phyloP scores from a whole-genome alignment of 345 rosid species.

The Schrenkiella parvula region DNA sequence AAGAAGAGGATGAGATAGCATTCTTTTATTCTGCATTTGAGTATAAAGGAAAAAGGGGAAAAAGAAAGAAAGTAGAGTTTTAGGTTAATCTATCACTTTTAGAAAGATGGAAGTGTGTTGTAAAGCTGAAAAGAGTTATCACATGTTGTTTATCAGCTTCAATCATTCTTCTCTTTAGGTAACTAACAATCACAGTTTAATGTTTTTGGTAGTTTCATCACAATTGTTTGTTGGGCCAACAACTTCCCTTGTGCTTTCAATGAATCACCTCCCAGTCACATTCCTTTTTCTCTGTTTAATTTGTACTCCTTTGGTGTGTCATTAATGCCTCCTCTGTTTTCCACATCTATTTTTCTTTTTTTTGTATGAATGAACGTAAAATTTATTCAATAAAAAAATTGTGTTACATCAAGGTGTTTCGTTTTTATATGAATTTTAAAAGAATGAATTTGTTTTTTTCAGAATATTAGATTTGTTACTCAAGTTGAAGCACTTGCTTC shows the following conservation, averaged over 20 bases:
- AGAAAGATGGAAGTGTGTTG: constrained; percentile 38
- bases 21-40: constrained; percentile 11
- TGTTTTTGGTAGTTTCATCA: neutral
- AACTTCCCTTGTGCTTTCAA: constrained; percentile 28
- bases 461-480: too few relatives aligned
- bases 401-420: too few relatives aligned
- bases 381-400: too few relatives aligned
- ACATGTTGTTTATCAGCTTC: constrained; percentile 43
- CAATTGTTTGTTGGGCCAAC: constrained; percentile 29
- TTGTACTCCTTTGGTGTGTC: neutral
- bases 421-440: too few relatives aligned
- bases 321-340: constrained; percentile 17
- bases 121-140: constrained; percentile 38
- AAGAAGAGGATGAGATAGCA: neutral
- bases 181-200: neutral
- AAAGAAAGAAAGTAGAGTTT: constrained; percentile 39
- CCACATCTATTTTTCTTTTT: too few relatives aligned
- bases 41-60: constrained; percentile 35
- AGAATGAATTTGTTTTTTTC: too few relatives aligned
- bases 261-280: constrained; percentile 30
- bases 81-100: constrained; percentile 25
- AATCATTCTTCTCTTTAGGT: constrained; percentile 4
- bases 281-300: neutral
- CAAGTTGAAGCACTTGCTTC: too few relatives aligned
- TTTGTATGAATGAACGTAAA: too few relatives aligned